A percentile compares a stretch with the other conserved stretches of the same genome.
Evolutionary conservation across 2,329 filamentous ascomycete genomes (phyloP).

Genomic region (Monilinia aucupariae): DNA sequence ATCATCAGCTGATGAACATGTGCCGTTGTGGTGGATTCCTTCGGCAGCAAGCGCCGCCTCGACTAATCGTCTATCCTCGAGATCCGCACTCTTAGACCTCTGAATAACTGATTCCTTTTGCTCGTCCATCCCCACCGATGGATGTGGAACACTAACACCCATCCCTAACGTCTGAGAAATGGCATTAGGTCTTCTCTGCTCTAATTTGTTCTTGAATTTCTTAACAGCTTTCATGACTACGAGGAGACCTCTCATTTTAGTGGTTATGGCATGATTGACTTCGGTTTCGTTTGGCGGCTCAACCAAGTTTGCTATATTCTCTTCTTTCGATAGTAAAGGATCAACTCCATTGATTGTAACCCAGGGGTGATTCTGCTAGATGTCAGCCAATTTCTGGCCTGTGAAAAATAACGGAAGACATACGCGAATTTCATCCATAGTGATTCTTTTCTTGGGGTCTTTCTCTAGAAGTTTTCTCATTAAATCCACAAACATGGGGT

Average conservation of each 20-base stretch:
- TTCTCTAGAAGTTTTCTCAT: constrained; percentile 74
- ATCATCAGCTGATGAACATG: constrained; percentile 25
- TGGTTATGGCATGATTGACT: constrained; percentile 83
- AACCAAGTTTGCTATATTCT: constrained; percentile 78
- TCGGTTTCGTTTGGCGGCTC: constrained; percentile 85
- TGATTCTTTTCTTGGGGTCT: constrained; percentile 75
- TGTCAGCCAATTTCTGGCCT: background rate
- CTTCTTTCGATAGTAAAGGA: constrained; percentile 69
- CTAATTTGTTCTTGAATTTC: constrained; percentile 74
- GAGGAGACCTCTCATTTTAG: constrained; percentile 72
- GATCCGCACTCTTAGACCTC: constrained; percentile 46
- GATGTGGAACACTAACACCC: constrained; percentile 48
- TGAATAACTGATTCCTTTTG: constrained; percentile 27
- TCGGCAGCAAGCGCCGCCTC: constrained; percentile 48
- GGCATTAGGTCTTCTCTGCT: constrained; percentile 46
- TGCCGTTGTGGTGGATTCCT: constrained; percentile 46
- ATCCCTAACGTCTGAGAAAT: constrained; percentile 56
- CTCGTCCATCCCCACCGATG: constrained; percentile 48
- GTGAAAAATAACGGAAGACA: constrained; percentile 33
- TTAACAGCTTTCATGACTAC: constrained; percentile 79
- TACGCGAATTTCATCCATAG: constrained; percentile 76
- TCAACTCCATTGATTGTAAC: constrained; percentile 78
- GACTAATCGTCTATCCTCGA: constrained; percentile 44
- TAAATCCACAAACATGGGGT: constrained; percentile 67
- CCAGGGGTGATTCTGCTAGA: constrained; percentile 78